A percentile compares a stretch with the other conserved stretches of the same genome.
Evolutionary conservation across 257 asterid genomes (phyloP).

Genomic region (Thymus quinquecostatus): DNA sequence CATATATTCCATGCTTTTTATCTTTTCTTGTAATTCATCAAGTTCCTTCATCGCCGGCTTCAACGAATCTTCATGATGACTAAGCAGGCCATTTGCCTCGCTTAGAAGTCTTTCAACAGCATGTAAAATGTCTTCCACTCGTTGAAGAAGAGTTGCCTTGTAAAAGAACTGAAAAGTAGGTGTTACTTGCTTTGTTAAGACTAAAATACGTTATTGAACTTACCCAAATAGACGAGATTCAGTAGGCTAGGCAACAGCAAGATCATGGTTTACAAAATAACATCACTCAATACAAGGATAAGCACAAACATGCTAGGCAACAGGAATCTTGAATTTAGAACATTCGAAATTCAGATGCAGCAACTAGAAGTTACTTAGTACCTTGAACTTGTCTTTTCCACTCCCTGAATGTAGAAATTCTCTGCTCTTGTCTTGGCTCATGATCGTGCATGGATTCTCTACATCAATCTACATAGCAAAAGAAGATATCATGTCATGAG

Average conservation of each 20-base stretch:
- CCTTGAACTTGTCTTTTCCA: conserved; percentile 93
- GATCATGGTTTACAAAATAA: conserved; percentile 13
- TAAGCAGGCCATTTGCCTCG: conserved; percentile 65
- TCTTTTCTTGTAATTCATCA: conserved; percentile 79
- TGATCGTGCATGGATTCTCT: conserved; percentile 94
- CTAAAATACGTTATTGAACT: conserved; percentile 2
- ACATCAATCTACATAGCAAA: conserved; percentile 81
- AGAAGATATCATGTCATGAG: conserved; percentile 18
- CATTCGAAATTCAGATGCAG: conserved; percentile 22
- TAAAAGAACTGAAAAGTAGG: conserved; percentile 73
- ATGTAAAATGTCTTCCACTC: conserved; percentile 73
- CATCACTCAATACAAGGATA: conserved; percentile 20
- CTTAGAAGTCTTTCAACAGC: conserved; percentile 62
- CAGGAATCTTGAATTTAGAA: conserved; percentile 11
- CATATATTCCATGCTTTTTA: conserved; percentile 76
- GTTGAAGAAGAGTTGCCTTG: conserved; percentile 97
- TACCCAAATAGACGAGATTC: conserved; percentile 27
- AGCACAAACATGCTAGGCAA: conserved; percentile 9
- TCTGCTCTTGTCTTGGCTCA: conserved; percentile 97
- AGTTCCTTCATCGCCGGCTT: conserved; percentile 76
- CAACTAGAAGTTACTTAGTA: conserved; percentile 29
- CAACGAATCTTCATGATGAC: conserved; percentile 71
- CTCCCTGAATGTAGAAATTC: conserved; percentile 94
- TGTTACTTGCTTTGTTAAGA: conserved; percentile 28
- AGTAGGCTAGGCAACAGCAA: conserved; percentile 24